These are phyloP conservation scores for Tuber borchii DNA, from an alignment of 495 filamentous ascomycete species.

Conservation along the genomic window DNA sequence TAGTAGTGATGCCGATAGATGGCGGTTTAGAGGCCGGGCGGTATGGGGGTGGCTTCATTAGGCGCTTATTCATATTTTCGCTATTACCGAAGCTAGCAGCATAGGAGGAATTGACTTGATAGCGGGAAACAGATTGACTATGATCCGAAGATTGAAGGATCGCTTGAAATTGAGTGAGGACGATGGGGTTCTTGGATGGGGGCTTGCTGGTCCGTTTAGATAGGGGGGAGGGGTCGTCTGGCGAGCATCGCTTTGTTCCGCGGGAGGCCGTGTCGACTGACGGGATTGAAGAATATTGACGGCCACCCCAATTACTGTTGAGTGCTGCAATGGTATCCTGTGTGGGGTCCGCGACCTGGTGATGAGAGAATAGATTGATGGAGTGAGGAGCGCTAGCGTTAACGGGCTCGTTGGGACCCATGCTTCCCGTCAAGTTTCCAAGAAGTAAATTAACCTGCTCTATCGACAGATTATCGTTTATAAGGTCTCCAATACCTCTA, in stretches of 20 bases:
- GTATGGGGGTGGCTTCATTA: slow-evolving; percentile 40
- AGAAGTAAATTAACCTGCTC: not conserved
- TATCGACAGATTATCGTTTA: not conserved
- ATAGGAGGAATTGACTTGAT: slow-evolving; percentile 16
- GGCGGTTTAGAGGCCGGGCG: slow-evolving; percentile 7
- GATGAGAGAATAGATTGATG: not conserved
- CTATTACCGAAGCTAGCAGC: slow-evolving; percentile 36
- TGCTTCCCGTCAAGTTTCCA: not conserved
- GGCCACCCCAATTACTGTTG: not conserved
- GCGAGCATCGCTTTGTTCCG: slow-evolving; percentile 1
- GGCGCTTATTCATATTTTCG: slow-evolving; percentile 37
- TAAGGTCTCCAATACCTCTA: not conserved
- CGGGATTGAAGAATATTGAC: not conserved
- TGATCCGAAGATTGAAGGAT: slow-evolving; percentile 12
- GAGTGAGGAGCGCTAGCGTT: not conserved
- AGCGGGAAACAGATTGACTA: slow-evolving; percentile 7
- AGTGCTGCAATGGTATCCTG: not conserved
- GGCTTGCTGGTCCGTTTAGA: slow-evolving; percentile 22
- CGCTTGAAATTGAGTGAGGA: slow-evolving; percentile 25
- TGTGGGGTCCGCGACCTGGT: not conserved
- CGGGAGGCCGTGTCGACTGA: not conserved
- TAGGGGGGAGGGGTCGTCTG: slow-evolving; percentile 3
- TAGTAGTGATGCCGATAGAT: slow-evolving; percentile 5
- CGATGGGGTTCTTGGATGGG: slow-evolving; percentile 14
- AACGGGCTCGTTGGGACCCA: not conserved